These are phyloP conservation scores for Aspergillus pseudoglaucus DNA, from an alignment of 2,329 filamentous ascomycete genomes.

Conservation along the genomic window DNA sequence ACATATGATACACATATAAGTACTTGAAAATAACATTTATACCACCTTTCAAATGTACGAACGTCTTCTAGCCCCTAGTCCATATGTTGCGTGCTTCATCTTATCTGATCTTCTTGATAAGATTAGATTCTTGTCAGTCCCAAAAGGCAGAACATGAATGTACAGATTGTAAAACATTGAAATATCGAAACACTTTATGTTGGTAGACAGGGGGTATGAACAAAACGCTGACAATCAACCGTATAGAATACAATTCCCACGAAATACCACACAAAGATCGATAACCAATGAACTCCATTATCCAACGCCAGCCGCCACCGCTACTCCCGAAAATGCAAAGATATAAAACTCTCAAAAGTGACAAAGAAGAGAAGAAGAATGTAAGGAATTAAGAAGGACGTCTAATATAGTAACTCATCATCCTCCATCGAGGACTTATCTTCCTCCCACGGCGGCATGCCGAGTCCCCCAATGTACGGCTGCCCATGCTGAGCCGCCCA, in stretches of 20 bases:
- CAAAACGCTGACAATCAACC: too few relatives aligned
- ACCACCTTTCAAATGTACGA: too few relatives aligned
- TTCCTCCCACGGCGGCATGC: conserved; percentile 3
- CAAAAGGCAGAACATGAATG: background rate
- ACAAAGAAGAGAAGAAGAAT: background rate
- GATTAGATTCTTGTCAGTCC: background rate
- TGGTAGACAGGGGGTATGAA: too few relatives aligned
- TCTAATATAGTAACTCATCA: conserved; percentile 23
- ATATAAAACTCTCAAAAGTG: background rate
- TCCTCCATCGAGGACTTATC: conserved; percentile 25
- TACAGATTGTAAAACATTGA: background rate
- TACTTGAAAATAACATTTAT: too few relatives aligned
- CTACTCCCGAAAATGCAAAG: background rate
- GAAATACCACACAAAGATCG: too few relatives aligned
- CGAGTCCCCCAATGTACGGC: background rate
- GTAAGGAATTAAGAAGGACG: background rate
- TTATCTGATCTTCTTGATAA: background rate
- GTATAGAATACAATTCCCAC: too few relatives aligned
- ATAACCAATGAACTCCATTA: background rate
- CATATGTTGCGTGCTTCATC: background rate
- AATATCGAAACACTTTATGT: too few relatives aligned
- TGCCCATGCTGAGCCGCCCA: background rate
- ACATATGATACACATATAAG: too few relatives aligned
- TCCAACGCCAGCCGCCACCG: background rate
- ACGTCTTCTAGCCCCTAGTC: too few relatives aligned